Conservation (phyloP, 345 rosid species). For the Iberis pinnata region DNA sequence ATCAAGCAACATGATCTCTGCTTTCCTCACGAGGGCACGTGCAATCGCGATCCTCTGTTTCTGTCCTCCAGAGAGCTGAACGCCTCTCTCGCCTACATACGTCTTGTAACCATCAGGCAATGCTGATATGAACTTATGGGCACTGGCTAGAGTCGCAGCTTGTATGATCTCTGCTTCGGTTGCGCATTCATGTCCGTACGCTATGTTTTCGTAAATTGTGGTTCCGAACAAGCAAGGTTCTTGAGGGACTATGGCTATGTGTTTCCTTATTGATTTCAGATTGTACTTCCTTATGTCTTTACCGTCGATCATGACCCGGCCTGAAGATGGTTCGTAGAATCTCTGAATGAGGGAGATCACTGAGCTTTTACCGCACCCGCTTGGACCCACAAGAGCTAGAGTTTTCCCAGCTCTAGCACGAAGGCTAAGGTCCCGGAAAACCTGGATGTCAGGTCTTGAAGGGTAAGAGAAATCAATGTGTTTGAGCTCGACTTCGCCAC, state of each 20-base stretch:
- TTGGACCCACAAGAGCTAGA: conserved; percentile 95
- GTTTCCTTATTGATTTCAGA: conserved; percentile 78
- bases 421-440: conserved; percentile 77
- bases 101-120: conserved; percentile 84
- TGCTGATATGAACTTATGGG: conserved; percentile 75
- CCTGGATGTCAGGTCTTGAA: conserved; percentile 69
- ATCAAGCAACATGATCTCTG: conserved; percentile 83
- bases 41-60: conserved; percentile 88
- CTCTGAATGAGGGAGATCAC: conserved; percentile 73
- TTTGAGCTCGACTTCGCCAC: conserved; percentile 91
- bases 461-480: conserved; percentile 96
- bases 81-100: conserved; percentile 81
- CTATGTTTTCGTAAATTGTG: conserved; percentile 81
- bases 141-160: conserved; percentile 90
- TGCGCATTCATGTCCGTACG: conserved; percentile 79
- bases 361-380: conserved; percentile 97
- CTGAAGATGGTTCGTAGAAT: conserved; percentile 88
- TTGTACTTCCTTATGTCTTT: conserved; percentile 92
- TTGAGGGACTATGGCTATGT: conserved; percentile 90
- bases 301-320: conserved; percentile 79
- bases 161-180: conserved; percentile 84
- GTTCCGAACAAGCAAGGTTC: conserved; percentile 89
- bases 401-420: conserved; percentile 89
- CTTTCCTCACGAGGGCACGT: conserved; percentile 73
- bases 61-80: conserved; percentile 94